A percentile compares a stretch with the other conserved stretches of the same genome.
Conservation (phyloP, 108 stramenopile species). For the Skeletonema tropicum region DNA sequence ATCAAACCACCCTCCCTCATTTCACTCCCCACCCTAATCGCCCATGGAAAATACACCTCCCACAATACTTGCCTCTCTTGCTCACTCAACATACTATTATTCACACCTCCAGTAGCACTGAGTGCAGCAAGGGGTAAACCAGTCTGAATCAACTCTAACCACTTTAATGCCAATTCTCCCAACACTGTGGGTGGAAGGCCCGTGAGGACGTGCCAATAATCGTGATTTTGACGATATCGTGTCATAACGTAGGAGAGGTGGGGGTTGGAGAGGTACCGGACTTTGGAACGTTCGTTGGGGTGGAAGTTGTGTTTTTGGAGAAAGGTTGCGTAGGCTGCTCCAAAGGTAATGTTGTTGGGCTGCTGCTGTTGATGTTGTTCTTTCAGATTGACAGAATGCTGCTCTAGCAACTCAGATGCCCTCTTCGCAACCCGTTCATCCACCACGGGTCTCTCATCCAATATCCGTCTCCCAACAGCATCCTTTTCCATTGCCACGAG, state of each 20-base stretch:
- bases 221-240: conserved; percentile 94
- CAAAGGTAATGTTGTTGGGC: conserved; percentile 79
- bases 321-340: conserved; percentile 87
- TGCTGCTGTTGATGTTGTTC: conserved; percentile 13
- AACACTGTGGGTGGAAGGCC: conserved; percentile 93
- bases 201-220: conserved; percentile 94
- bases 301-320: conserved; percentile 85
- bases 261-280: conserved; percentile 74
- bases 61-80: conserved; percentile 51
- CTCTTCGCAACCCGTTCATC: conserved; percentile 47
- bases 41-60: conserved; percentile 85
- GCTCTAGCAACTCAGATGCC: conserved; percentile 54
- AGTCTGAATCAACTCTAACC: conserved; percentile 95
- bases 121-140: conserved; percentile 91
- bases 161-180: conserved; percentile 96
- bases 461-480: conserved; percentile 59
- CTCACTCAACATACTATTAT: neutral
- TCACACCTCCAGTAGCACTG: conserved; percentile 67
- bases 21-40: conserved; percentile 40
- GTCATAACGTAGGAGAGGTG: conserved; percentile 94
- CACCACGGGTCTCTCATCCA: conserved; percentile 76
- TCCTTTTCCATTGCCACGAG: conserved; percentile 55
- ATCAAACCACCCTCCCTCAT: conserved; percentile 45
- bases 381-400: conserved; percentile 20
- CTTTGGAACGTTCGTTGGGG: conserved; percentile 78